Evolutionary conservation across 2,329 filamentous ascomycete species (phyloP), one percentile per base, ranked within the genome.

Genomic region (Purpureocillium takamizusanense): DNA sequence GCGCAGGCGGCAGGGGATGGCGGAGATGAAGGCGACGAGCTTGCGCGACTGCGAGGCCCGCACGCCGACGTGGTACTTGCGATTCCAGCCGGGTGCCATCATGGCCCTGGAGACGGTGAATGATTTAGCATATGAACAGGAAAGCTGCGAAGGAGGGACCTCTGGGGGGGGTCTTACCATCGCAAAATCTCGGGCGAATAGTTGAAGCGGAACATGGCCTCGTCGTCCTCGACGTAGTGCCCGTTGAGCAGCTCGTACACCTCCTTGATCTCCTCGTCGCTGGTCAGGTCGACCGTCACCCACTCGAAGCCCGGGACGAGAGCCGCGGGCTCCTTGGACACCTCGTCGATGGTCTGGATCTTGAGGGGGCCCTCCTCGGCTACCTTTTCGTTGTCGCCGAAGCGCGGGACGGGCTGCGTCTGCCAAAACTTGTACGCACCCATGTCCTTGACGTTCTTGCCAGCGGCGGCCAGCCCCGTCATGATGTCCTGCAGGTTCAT

Each of bases 351-450:
- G 42, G 83, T 82, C 52, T 90, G 84, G 14, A 81, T 66, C 63
- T 82, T 84, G 57, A 98, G 85, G 0, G 89, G 87, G 0, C 92
- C 92, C 52, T 97, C 89, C 46, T 79, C 69, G 35, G 79, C 63
- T 37, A 74, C 66, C 35, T 69, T 63, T 12, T 54, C 51, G 42
- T 69, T 61, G 58, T 81, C 68, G 52, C 75, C 81, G 55, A 97
- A 95, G 54, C 81, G 82, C 36, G 86, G 85, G 42, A 98, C 92
- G 1, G 92, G 92, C 62, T 98, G 92, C 34, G 92, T 98, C 61
- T 87, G 81, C 92, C 92, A 98, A 68, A 98, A 98, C 65, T 94
- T 95, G 73, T 97, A 95, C 42, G 82, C 86, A 7, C 83, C 88
- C 87, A 95, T 95, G 56, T 95, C 89, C 68, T 95, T 95, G 51